Conservation (phyloP, 2,329 filamentous ascomycete genomes). For the Trichophaea hybrida region DNA sequence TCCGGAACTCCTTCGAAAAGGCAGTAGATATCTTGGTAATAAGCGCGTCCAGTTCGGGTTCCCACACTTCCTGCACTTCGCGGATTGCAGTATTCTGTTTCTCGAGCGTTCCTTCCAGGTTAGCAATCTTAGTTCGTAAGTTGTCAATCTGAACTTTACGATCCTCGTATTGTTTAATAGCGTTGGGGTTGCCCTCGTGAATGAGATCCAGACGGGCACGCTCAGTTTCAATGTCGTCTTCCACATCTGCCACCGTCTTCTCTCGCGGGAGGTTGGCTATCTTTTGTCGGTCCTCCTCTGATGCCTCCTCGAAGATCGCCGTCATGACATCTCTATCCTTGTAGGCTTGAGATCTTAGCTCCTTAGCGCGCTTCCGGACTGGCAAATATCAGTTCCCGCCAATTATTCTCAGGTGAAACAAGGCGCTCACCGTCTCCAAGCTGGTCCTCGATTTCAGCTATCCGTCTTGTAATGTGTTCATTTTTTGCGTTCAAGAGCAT, state of each 20-base stretch:
- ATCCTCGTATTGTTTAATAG: constrained; percentile 63
- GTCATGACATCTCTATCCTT: background rate
- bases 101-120: constrained; percentile 42
- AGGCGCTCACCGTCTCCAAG: background rate
- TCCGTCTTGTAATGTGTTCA: background rate
- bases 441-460: constrained; percentile 2
- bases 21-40: constrained; percentile 72
- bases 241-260: constrained; percentile 48
- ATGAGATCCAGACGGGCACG: constrained; percentile 64
- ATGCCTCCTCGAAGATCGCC: constrained; percentile 1
- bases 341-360: background rate
- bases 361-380: background rate
- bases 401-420: background rate
- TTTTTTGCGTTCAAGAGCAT: constrained; percentile 43
- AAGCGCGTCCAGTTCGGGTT: constrained; percentile 65
- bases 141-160: constrained; percentile 55
- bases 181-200: constrained; percentile 58
- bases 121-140: constrained; percentile 45
- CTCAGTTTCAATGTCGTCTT: constrained; percentile 59
- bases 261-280: constrained; percentile 36
- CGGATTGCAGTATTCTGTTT: constrained; percentile 45
- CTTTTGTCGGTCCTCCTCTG: constrained; percentile 27
- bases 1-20: constrained; percentile 83
- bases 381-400: background rate
- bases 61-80: constrained; percentile 59